Evolutionary conservation across 148 eudicot genomes (phyloP).

Genomic region (Camellia japonica): DNA sequence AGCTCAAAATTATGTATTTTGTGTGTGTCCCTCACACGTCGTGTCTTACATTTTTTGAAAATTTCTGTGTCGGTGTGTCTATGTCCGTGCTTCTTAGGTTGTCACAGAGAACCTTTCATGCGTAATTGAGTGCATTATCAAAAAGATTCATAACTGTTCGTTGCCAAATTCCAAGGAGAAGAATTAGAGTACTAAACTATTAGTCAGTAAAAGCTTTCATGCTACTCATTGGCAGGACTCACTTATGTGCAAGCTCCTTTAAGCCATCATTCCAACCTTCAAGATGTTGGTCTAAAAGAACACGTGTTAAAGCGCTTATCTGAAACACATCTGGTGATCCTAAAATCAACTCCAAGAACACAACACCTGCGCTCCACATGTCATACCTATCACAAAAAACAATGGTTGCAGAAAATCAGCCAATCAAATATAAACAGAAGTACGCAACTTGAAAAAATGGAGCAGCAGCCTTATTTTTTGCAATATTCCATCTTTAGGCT

Average conservation of each 20-base stretch:
- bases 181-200: neutral
- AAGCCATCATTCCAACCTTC: constrained; percentile 93
- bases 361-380: constrained; percentile 98
- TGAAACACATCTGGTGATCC: constrained; percentile 97
- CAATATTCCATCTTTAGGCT: neutral
- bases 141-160: neutral
- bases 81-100: too few species aligned
- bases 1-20: too few species aligned
- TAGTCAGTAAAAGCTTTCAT: constrained; percentile 11
- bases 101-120: neutral
- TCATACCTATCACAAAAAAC: constrained; percentile 66
- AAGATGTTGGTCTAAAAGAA: constrained; percentile 80
- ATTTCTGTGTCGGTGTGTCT: too few species aligned
- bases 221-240: constrained; percentile 23
- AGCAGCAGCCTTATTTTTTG: neutral
- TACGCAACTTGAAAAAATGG: neutral
- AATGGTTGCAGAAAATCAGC: constrained; percentile 11
- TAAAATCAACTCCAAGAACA: constrained; percentile 76
- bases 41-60: too few species aligned
- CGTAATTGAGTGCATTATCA: neutral
- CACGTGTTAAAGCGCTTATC: constrained; percentile 71
- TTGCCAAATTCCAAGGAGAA: constrained; percentile 1
- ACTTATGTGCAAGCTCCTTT: constrained; percentile 95
- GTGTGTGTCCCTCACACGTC: too few species aligned
- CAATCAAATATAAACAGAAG: neutral